Evolutionary conservation across 1,139 yeast species (phyloP), one percentile per base, ranked within the genome.

Genomic region (Scheffersomyces titani): DNA sequence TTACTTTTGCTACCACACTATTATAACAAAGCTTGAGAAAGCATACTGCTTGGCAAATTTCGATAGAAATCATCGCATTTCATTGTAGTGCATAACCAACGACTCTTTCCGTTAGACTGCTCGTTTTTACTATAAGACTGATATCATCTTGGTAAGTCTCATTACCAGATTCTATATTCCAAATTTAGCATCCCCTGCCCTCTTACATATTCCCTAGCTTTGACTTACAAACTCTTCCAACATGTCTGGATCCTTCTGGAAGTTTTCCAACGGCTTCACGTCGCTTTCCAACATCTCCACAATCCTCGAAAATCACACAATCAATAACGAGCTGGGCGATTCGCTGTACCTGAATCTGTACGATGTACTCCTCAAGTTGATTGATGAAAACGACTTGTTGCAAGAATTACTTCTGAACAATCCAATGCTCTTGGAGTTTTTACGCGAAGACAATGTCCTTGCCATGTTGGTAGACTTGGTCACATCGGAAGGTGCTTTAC

Each of bases 211-310:
- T n/a, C 3, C 40, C 40, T 30, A 30, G 40, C 40, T 30, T 30
- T 30, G 16, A 30, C 40, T 30, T 16, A 30, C 40, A 30, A 30
- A 5, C 40, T 30, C 3, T 30, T 44, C 22, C 54, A 60, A 36
- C 54, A 88, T 88, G 94, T 87, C 93, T 3, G 89, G 90, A 44
- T 84, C 94, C 50, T 93, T 92, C 73, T 93, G 98, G 98, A 89
- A 91, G 72, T 90, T 91, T 73, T 91, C 93, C 56, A 90, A 88
- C 71, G 94, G 92, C 61, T 90, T 90, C 71, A 85, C 92, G 54
- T 85, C 92, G 54, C 84, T 87, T 52, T 87, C 93, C 9, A 84
- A 90, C 58, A 86, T 93, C 57, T 86, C 91, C 61, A 86, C 88
- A 55, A 80, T 93, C 51, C 81, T 94, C 61, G 90, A 89, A 63